Base-by-base conservation (phyloP, 83 land plant species). In the Thuja plicata region DNA sequence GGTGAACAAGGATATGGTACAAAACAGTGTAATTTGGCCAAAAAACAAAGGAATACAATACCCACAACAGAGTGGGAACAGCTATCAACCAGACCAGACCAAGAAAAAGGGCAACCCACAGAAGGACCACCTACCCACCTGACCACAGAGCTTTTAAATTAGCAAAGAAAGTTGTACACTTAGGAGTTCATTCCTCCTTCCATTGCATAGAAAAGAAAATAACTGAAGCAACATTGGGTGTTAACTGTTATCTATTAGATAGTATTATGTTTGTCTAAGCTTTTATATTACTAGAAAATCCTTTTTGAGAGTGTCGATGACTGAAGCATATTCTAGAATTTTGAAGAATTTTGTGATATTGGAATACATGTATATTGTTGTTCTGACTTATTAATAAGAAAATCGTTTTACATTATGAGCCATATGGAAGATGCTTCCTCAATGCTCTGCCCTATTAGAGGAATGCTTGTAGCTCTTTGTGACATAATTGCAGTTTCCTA, bases 311-410 rank as follows among this genome's bases (percentile, higher is more conserved):
- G 11, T 45, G 41, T 9, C n/a, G 34, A 43, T 38, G 27, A 82
- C 10, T 43, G 34, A 46, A 12, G 46, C 45, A 5, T 34, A 9
- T 38, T 54, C 46, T 43, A 82, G 83, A 79, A 79, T 11, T 8
- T 78, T 78, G 24, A 78, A 78, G 82, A 43, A 78, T 40, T 79
- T 79, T 40, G 71, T 79, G 45, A 79, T 46, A 79, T 40, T 78
- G 82, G 16, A 78, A 78, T 78, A 37, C 19, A 43, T 78, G 82
- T 78, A 3, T 38, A 41, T 80, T 38, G 46, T 81, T 81, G 84
- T 81, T 45, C 52, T 45, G 52, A 0, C 13, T 80, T 41, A 81
- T 41, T 41, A 43, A 81, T 43, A 10, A 48, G 8, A 27, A 41
- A 82, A 43, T 45, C 46, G 50, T 50, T 46, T 43, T 27, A 82